A percentile compares a stretch with the other conserved stretches of the same genome.
Conservation (phyloP, 2,329 filamentous ascomycete species). For the Karstenula rhodostoma region DNA sequence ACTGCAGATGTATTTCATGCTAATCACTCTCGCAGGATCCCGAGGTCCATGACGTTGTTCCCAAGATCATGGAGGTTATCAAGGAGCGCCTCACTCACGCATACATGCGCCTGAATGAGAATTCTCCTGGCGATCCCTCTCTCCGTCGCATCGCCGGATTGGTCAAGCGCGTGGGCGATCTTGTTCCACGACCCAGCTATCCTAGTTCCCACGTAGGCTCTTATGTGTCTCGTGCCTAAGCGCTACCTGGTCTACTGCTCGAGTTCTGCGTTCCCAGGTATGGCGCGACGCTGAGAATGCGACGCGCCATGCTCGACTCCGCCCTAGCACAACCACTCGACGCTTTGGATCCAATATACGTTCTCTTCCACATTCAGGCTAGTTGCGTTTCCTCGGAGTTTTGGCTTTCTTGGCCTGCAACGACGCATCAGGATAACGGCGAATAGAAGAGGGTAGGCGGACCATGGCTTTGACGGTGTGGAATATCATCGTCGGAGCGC, state of each 20-base stretch:
- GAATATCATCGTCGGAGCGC: slow-evolving; percentile 16
- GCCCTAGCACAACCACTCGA: background rate
- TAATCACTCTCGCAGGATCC: slow-evolving; percentile 52
- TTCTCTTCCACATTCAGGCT: slow-evolving; percentile 3
- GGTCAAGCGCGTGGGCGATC: slow-evolving; percentile 45
- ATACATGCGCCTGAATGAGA: slow-evolving; percentile 65
- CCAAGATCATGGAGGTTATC: slow-evolving; percentile 68
- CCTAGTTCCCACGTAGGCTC: slow-evolving; percentile 22
- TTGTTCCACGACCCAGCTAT: slow-evolving; percentile 34
- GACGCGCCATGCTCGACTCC: slow-evolving; percentile 17
- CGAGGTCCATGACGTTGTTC: slow-evolving; percentile 65
- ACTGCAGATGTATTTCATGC: slow-evolving; percentile 3
- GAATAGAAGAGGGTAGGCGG: background rate
- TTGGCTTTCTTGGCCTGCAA: slow-evolving; percentile 1
- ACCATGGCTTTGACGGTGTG: slow-evolving; percentile 13
- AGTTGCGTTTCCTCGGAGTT: slow-evolving; percentile 4
- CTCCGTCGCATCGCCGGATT: slow-evolving; percentile 60
- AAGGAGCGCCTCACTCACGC: slow-evolving; percentile 63
- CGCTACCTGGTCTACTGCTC: slow-evolving; percentile 10
- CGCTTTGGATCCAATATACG: slow-evolving; percentile 3
- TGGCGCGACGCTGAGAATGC: slow-evolving; percentile 41
- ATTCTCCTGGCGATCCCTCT: slow-evolving; percentile 60
- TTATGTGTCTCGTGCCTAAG: slow-evolving; percentile 9
- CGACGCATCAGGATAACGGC: slow-evolving; percentile 3
- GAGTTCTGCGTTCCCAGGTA: slow-evolving; percentile 14